phyloP scores from a whole-genome alignment of 371 early-diverging fungal species.

The Mortierella sp. region DNA sequence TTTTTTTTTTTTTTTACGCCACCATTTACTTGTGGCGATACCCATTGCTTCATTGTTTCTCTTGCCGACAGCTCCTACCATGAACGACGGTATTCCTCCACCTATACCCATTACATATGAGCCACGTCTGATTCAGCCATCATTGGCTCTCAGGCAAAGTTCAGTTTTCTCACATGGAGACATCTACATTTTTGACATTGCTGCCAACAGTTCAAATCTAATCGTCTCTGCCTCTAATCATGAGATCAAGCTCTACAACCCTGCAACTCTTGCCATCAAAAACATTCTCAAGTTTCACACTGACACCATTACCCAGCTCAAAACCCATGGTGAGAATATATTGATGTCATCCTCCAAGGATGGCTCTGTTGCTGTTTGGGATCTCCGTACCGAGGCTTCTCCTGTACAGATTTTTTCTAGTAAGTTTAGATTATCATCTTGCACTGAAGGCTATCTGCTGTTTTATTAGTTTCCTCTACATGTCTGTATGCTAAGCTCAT shows the following conservation, averaged over 20 bases:
- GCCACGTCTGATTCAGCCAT: slow-evolving; percentile 58
- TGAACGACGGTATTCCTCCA: slow-evolving; percentile 52
- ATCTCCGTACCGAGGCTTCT: slow-evolving; percentile 65
- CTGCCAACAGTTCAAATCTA: slow-evolving; percentile 65
- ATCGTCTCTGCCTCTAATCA: slow-evolving; percentile 78
- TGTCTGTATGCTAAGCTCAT: too few relatives aligned
- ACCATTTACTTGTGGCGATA: neutral
- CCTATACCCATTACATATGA: slow-evolving; percentile 59
- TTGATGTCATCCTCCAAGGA: slow-evolving; percentile 75
- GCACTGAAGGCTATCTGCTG: neutral
- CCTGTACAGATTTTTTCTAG: slow-evolving; percentile 72
- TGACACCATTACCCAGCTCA: slow-evolving; percentile 71
- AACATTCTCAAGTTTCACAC: slow-evolving; percentile 63
- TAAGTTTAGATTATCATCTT: slow-evolving; percentile 46
- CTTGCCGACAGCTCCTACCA: neutral
- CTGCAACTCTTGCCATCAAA: slow-evolving; percentile 61
- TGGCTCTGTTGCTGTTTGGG: slow-evolving; percentile 77
- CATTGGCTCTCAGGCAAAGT: slow-evolving; percentile 46
- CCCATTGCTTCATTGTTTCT: neutral
- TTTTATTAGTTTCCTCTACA: too few relatives aligned
- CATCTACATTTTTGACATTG: slow-evolving; percentile 77
- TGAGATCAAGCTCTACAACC: slow-evolving; percentile 77
- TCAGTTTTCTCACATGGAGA: slow-evolving; percentile 64
- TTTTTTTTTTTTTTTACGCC: slow-evolving; percentile 9
- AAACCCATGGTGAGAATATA: slow-evolving; percentile 69